Base-by-base conservation (phyloP, 2,329 filamentous ascomycete genomes). In the Talaromyces sp. region DNA sequence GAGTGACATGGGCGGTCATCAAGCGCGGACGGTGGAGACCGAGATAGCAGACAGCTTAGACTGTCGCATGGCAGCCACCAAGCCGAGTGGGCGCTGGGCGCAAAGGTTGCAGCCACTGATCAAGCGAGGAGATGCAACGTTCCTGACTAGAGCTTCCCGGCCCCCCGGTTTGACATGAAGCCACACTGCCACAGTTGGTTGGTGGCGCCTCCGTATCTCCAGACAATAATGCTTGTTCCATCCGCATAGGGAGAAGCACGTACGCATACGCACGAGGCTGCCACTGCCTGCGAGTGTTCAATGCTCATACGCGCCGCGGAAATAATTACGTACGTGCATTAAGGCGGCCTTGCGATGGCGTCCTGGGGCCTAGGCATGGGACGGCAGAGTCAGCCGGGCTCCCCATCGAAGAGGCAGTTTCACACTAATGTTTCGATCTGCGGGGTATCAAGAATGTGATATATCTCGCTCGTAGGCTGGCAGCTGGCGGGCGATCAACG, bases 61-160 rank as follows among this genome's bases (percentile, higher is more conserved):
- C 22, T 25, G 25, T n/a, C 49, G 49, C 49, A 53, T 53, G 49
- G 49, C 22, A 53, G 49, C 49, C 49, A 53, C 49, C 27, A 53
- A 51, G 13, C 44, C 19, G 19, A 51, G 44, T 51, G 25, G 13
- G 19, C 44, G 44, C 13, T 15, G 44, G 22, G 9, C n/a, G 22
- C 49, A 52, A 52, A 30, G 25, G 49, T 53, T 53, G 49, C 49
- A 53, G 49, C 49, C 25, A 53, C 15, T 30, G 49, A 30, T 19
- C 49, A 30, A 11, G 25, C 49, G 5, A 53, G 11, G 42, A 61
- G 27, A 57, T 61, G 59, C 59, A 57, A 61, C 47, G 33, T 58
- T 54, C 59, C 33, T 54, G 59, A 42, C 55, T 61, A 42, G 42
- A 30, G 36, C 59, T 28, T 61, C 47, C 59, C 59, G 59, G 55